Evolutionary conservation across 2,329 filamentous ascomycete species (phyloP).

Genomic region (Paraphaeosphaeria sporulosa): DNA sequence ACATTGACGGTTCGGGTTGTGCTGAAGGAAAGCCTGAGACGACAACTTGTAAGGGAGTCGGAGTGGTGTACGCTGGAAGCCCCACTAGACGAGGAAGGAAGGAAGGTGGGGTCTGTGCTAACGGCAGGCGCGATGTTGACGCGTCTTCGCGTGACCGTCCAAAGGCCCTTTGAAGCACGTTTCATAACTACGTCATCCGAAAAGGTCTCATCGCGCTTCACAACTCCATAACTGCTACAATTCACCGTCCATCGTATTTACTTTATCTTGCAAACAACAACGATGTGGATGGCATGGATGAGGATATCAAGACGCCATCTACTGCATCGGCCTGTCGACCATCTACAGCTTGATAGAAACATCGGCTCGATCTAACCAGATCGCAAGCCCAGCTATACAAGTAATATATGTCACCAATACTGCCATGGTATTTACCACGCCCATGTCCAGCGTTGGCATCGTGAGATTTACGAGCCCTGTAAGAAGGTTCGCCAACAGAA

Average conservation of each 20-base stretch:
- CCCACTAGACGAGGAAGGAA: background rate
- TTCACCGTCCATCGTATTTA: too few relatives aligned
- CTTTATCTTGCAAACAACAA: too few relatives aligned
- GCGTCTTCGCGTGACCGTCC: slow-evolving; percentile 9
- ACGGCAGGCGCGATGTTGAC: slow-evolving; percentile 7
- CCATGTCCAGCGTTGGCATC: slow-evolving; percentile 79
- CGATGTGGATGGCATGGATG: too few relatives aligned
- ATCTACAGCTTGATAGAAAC: slow-evolving; percentile 74
- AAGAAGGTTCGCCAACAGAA: slow-evolving; percentile 85
- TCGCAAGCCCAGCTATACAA: slow-evolving; percentile 71
- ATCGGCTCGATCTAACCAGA: slow-evolving; percentile 69
- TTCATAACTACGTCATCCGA: too few relatives aligned
- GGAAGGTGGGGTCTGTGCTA: slow-evolving; percentile 5
- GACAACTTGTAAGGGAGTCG: background rate
- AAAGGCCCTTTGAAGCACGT: too few relatives aligned
- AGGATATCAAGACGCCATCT: too few relatives aligned
- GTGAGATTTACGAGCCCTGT: slow-evolving; percentile 91
- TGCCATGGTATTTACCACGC: slow-evolving; percentile 70
- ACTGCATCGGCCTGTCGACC: too few relatives aligned
- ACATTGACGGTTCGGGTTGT: background rate
- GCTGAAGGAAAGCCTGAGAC: background rate
- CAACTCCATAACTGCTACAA: too few relatives aligned
- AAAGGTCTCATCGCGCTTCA: too few relatives aligned
- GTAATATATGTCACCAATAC: slow-evolving; percentile 78
- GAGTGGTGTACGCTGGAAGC: background rate